Evolutionary conservation across 306 rosid genomes (phyloP), one percentile per base, ranked within the genome.

Genomic region (Glycine soja): DNA sequence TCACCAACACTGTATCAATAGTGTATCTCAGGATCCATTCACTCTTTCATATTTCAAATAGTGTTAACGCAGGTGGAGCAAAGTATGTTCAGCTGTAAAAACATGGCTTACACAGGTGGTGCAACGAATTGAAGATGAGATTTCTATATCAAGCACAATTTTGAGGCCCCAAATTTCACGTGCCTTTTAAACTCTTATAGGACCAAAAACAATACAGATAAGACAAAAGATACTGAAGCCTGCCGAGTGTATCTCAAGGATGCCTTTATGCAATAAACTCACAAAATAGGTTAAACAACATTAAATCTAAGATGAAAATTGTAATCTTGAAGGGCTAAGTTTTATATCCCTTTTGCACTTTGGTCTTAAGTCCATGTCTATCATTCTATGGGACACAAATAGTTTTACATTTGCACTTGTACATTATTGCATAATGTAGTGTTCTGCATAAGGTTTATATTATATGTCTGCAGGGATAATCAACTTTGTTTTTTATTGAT

Each of bases 11-110:
- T 66, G 66, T 6, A 42, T 24, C 61, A 73, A 51, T 36, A 72
- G 52, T 73, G 64, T 78, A 66, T 63, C 81, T 66, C 65, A 52
- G 79, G 56, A 77, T 83, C 16, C 69, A 43, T 72, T 18, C 46
- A 8, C 38, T 66, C 66, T 47, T 61, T 54, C 56, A 75, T n/a
- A 65, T 65, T 77, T 40, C 15, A 58, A 15, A 77, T 83, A 63
- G 30, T 62, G 59, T 45, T 71, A 8, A 71, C 13, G 62, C 56
- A 63, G 16, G 0, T 13, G 30, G 30, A 24, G 30, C 30, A 24
- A 24, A 24, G 30, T 76, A 48, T 47, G 54, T 18, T 83, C 47
- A 80, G 52, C 69, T 58, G 69, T 52, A 14, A 79, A 24, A 36
- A 19, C 70, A 43, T 70, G 52, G 46, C 46, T 42, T 42, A 42